Evolutionary conservation across 1,284 basidiomycete genomes (phyloP).

Genomic region (Puccinia triticina): DNA sequence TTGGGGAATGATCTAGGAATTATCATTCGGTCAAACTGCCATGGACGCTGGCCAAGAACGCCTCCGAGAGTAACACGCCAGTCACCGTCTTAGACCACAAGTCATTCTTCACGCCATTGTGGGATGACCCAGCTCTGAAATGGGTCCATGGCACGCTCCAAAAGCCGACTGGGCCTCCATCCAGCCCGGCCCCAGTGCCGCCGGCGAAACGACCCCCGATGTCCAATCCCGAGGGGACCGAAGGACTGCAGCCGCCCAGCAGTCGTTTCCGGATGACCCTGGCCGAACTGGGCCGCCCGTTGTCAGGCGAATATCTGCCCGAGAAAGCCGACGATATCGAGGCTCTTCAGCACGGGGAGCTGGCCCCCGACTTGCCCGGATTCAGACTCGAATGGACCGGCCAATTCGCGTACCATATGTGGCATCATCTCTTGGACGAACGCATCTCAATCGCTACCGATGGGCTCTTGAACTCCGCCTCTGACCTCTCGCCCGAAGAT

Average conservation of each 20-base stretch:
- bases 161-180: neutral
- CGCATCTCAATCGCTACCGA: slow-evolving; percentile 43
- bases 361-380: slow-evolving; percentile 19
- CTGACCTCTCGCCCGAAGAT: slow-evolving; percentile 33
- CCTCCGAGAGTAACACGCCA: slow-evolving; percentile 9
- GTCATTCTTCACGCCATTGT: slow-evolving; percentile 49
- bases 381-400: slow-evolving; percentile 38
- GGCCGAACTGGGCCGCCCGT: slow-evolving; percentile 13
- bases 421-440: slow-evolving; percentile 50
- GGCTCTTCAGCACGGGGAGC: slow-evolving; percentile 27
- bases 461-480: slow-evolving; percentile 15
- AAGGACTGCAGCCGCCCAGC: slow-evolving; percentile 21
- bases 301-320: neutral
- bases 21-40: slow-evolving; percentile 47
- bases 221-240: neutral
- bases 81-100: slow-evolving; percentile 48
- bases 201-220: neutral
- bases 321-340: slow-evolving; percentile 21
- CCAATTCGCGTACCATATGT: slow-evolving; percentile 51
- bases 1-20: slow-evolving; percentile 43
- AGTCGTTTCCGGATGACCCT: slow-evolving; percentile 33
- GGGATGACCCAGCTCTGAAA: slow-evolving; percentile 46
- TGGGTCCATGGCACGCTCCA: slow-evolving; percentile 36
- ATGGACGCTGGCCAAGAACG: slow-evolving; percentile 45
- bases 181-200: neutral